phyloP scores from a whole-genome alignment of 1,284 basidiomycete genomes.

The Coriolopsis trogii region DNA sequence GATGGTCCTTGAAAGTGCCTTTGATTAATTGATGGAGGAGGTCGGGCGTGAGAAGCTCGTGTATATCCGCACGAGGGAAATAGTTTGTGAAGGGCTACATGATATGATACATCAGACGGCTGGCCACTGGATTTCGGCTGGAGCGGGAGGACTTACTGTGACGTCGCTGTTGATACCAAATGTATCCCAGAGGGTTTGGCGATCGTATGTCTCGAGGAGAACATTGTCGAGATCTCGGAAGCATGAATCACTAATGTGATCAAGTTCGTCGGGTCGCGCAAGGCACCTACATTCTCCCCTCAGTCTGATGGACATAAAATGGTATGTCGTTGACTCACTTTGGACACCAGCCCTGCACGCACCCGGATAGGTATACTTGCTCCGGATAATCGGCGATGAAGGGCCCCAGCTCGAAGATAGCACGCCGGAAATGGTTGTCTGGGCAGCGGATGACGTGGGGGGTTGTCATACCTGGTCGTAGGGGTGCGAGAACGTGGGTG shows the following conservation, averaged over 20 bases:
- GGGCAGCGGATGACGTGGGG: neutral
- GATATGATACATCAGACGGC: neutral
- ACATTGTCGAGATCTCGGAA: neutral
- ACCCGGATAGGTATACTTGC: constrained; percentile 5
- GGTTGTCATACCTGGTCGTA: no score
- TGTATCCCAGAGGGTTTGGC: constrained; percentile 13
- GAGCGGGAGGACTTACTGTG: constrained; percentile 9
- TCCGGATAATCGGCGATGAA: constrained; percentile 5
- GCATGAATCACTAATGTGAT: neutral
- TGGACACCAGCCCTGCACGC: constrained; percentile 13
- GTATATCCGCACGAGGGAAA: constrained; percentile 10
- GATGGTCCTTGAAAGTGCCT: constrained; percentile 17
- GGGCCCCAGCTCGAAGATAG: constrained; percentile 10
- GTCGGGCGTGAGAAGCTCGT: constrained; percentile 2
- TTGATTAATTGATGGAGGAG: constrained; percentile 10
- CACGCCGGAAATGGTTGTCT: neutral
- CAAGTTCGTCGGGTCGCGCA: neutral
- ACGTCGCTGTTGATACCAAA: constrained; percentile 21
- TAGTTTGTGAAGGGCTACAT: constrained; percentile 5
- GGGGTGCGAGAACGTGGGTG: neutral
- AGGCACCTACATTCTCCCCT: neutral
- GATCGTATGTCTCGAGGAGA: neutral
- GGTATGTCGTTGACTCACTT: neutral
- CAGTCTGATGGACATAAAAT: neutral
- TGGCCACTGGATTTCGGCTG: neutral